Conservation (phyloP, 2,329 filamentous ascomycete species). For the Penicillium verrucosum region DNA sequence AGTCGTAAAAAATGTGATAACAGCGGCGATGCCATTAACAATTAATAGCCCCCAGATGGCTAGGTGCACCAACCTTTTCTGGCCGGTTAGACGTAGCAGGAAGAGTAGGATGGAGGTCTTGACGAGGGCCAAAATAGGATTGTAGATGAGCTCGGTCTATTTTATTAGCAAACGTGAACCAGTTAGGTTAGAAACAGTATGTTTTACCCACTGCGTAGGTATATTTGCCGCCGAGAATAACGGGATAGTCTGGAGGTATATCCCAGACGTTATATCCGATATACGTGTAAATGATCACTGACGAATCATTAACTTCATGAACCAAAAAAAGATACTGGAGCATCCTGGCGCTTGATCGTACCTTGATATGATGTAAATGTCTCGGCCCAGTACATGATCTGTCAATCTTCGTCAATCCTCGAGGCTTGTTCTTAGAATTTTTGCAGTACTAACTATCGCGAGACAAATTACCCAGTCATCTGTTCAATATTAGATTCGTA, state of each 20-base stretch:
- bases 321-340: neutral
- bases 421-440: neutral
- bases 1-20: conserved; percentile 4
- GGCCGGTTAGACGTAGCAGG: conserved; percentile 5
- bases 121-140: conserved; percentile 7
- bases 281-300: neutral
- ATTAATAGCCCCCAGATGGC: conserved; percentile 7
- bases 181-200: neutral
- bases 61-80: conserved; percentile 3
- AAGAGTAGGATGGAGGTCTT: conserved; percentile 11
- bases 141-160: conserved; percentile 9
- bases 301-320: neutral
- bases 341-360: conserved; percentile 1
- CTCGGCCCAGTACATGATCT: conserved; percentile 19
- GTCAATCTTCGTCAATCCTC: conserved; percentile 15
- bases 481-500: neutral
- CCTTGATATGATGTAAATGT: conserved; percentile 16
- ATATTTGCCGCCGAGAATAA: conserved; percentile 8
- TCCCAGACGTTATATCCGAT: conserved; percentile 11
- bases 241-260: conserved; percentile 1
- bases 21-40: neutral
- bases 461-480: neutral
- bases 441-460: neutral
- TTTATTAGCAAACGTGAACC: neutral
- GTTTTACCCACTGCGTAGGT: conserved; percentile 9